A percentile compares a stretch with the other conserved stretches of the same genome.
phyloP scores from a whole-genome alignment of 495 filamentous ascomycete genomes.

The Bacidia gigantensis region DNA sequence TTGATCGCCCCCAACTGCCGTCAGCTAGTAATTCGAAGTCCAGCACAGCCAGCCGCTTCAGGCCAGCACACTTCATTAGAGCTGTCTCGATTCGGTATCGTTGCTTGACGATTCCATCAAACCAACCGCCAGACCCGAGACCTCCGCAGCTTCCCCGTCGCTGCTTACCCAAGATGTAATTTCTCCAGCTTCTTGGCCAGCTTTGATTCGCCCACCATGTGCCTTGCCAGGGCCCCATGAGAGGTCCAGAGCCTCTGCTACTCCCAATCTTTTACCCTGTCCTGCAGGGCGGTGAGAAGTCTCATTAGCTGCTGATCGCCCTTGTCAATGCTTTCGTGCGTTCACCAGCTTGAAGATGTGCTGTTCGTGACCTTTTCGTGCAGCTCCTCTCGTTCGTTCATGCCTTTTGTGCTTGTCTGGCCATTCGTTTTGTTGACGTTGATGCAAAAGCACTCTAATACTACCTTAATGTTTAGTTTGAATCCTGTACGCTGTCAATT shows the following conservation, averaged over 20 bases:
- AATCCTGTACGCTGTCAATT: not conserved
- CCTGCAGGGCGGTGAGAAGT: not conserved
- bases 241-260: not conserved
- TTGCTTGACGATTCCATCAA: constrained; percentile 1
- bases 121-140: not conserved
- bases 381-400: not conserved
- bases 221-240: not conserved
- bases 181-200: not conserved
- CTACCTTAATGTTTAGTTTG: constrained; percentile 1
- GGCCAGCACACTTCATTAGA: not conserved
- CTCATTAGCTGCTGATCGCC: not conserved
- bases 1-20: constrained; percentile 5
- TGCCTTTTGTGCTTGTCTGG: not conserved
- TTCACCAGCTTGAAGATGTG: not conserved
- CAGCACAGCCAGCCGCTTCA: not conserved
- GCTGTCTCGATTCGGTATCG: not conserved
- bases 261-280: not conserved
- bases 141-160: not conserved
- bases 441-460: not conserved
- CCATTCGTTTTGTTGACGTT: not conserved
- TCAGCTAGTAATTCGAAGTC: not conserved
- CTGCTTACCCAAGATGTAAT: constrained; percentile 1
- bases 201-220: constrained; percentile 1
- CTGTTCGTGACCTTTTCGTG: not conserved
- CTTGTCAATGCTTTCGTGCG: not conserved